Percentiles rank a stretch among this genome's conserved stretches.
Evolutionary conservation across 2,329 filamentous ascomycete genomes (phyloP).

Genomic region (Trichoderma arundinaceum): DNA sequence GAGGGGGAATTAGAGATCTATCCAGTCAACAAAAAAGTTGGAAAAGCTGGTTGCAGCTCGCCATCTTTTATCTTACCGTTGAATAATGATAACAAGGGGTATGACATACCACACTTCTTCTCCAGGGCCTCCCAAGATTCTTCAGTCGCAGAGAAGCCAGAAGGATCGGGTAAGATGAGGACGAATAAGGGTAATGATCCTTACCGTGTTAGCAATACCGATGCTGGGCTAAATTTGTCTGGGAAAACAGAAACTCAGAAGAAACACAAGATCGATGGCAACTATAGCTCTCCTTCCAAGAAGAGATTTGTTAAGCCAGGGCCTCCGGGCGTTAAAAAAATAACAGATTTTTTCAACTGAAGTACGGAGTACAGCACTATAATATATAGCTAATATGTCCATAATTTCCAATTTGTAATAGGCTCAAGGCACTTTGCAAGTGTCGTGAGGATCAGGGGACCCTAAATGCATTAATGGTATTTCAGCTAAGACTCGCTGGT

Average conservation of each 20-base stretch:
- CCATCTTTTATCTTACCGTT: conserved; percentile 82
- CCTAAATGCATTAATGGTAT: neutral
- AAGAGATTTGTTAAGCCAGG: neutral
- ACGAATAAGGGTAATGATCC: neutral
- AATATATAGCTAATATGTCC: no score
- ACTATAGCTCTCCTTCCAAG: neutral
- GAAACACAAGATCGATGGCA: conserved; percentile 24
- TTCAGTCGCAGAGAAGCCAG: neutral
- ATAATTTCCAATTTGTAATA: no score
- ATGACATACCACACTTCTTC: conserved; percentile 94
- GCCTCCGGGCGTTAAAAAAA: neutral
- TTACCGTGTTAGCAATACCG: neutral
- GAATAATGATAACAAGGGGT: conserved; percentile 85
- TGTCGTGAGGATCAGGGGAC: no score
- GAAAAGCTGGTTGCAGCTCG: conserved; percentile 92
- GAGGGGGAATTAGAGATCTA: conserved; percentile 82
- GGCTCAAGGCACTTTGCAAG: no score
- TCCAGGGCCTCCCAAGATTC: conserved; percentile 53
- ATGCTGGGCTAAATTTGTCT: neutral
- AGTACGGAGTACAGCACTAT: no score
- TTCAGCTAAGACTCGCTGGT: neutral
- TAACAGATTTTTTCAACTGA: conserved; percentile 15
- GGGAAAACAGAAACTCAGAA: neutral
- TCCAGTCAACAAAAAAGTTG: conserved; percentile 84
- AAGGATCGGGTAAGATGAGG: neutral